Conservation (phyloP, 352 stramenopile genomes). For the Globisporangium splendens region DNA sequence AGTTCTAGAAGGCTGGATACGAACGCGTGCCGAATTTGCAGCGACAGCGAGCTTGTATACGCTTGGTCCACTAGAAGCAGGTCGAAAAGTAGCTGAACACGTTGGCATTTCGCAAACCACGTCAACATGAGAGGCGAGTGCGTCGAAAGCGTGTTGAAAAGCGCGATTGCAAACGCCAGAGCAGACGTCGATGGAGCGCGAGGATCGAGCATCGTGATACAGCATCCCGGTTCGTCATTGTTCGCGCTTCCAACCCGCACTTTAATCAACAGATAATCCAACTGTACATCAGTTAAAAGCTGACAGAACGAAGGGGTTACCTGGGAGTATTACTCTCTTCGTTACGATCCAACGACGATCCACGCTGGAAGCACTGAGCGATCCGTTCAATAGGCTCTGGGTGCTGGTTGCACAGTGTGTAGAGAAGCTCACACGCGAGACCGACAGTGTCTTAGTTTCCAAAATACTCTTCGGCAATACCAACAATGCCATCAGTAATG, state of each 20-base stretch:
- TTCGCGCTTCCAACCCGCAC: slow-evolving; percentile 6
- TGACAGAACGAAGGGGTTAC: slow-evolving; percentile 1
- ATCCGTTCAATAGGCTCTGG: not conserved
- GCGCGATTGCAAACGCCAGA: slow-evolving; percentile 7
- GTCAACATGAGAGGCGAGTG: not conserved
- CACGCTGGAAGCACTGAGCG: slow-evolving; percentile 1
- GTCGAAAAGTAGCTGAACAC: slow-evolving; percentile 8
- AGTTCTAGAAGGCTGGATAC: not conserved
- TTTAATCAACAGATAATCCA: slow-evolving; percentile 9
- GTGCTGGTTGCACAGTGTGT: slow-evolving; percentile 7
- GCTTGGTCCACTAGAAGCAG: slow-evolving; percentile 2
- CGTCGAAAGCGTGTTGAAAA: slow-evolving; percentile 1
- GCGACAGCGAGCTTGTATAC: not conserved
- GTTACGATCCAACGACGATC: not conserved
- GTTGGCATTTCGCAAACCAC: slow-evolving; percentile 7
- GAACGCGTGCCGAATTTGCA: not conserved
- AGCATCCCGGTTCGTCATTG: slow-evolving; percentile 7
- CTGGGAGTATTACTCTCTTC: not conserved
- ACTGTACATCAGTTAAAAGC: not conserved
- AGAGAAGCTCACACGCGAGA: slow-evolving; percentile 12
- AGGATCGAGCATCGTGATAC: slow-evolving; percentile 11
- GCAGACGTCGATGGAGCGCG: slow-evolving; percentile 8
- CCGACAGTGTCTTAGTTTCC: slow-evolving; percentile 1
- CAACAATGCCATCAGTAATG: not conserved
- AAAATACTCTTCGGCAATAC: slow-evolving; percentile 5